phyloP scores from a whole-genome alignment of 2,329 filamentous ascomycete species.

The Lomentospora prolificans region DNA sequence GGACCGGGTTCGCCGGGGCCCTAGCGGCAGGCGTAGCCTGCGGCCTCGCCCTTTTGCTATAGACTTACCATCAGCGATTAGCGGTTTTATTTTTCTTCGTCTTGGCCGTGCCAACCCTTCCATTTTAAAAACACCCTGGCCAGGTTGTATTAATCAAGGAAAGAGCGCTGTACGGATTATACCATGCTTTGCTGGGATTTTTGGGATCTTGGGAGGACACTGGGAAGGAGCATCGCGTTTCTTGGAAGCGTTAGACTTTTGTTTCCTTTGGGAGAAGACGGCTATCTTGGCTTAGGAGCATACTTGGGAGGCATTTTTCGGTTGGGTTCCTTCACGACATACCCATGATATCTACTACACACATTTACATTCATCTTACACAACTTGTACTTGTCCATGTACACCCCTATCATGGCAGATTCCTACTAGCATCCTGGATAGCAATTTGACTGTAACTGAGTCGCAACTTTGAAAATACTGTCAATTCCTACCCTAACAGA shows the following conservation, averaged over 20 bases:
- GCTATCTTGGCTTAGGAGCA: no score
- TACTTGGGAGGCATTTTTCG: no score
- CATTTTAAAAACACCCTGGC: background rate
- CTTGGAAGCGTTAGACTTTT: background rate
- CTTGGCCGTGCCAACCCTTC: background rate
- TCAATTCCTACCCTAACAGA: no score
- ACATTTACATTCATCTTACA: no score
- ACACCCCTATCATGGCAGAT: no score
- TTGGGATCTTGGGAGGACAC: background rate
- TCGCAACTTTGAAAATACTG: no score
- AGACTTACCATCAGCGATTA: background rate
- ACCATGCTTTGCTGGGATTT: background rate
- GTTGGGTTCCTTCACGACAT: no score
- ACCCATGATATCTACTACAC: no score
- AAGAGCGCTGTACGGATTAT: background rate
- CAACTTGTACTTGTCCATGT: no score
- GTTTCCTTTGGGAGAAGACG: background rate
- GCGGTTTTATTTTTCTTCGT: background rate
- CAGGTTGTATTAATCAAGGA: background rate
- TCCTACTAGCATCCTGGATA: no score
- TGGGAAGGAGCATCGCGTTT: background rate
- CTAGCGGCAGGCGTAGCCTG: conserved; percentile 3
- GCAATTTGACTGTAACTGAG: no score
- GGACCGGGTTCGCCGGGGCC: background rate
- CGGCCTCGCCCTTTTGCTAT: conserved; percentile 2